phyloP scores from a whole-genome alignment of 2,329 filamentous ascomycete species.

The Talaromyces marneffei region DNA sequence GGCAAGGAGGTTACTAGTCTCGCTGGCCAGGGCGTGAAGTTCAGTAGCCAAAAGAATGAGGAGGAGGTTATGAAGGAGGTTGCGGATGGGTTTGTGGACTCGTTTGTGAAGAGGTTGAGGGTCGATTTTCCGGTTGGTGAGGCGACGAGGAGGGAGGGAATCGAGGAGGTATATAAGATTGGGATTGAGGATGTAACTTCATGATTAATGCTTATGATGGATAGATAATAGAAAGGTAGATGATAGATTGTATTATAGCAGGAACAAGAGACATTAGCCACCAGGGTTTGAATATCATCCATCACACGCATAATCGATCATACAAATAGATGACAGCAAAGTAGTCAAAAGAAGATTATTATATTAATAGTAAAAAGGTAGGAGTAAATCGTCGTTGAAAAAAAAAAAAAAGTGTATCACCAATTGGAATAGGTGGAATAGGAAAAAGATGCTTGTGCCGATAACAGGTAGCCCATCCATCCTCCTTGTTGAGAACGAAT shows the following conservation, averaged over 20 bases:
- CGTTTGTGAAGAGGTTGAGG: slow-evolving; percentile 33
- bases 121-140: slow-evolving; percentile 14
- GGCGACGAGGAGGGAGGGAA: slow-evolving; percentile 13
- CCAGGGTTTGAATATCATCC: neutral
- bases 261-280: neutral
- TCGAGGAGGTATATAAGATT: slow-evolving; percentile 36
- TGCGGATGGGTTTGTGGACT: slow-evolving; percentile 31
- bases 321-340: neutral
- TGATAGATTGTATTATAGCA: slow-evolving; percentile 3
- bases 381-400: neutral
- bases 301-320: neutral
- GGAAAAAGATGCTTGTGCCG: neutral
- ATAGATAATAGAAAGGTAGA: neutral
- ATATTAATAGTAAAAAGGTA: slow-evolving; percentile 2
- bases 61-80: slow-evolving; percentile 42
- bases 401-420: neutral
- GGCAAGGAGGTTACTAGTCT: slow-evolving; percentile 76
- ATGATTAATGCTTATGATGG: neutral
- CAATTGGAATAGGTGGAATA: neutral
- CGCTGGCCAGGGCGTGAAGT: slow-evolving; percentile 43
- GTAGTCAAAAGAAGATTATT: neutral
- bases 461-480: neutral
- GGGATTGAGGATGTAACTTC: slow-evolving; percentile 32
- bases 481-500: neutral
- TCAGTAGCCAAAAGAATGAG: slow-evolving; percentile 18